Conservation (phyloP, 208 protist genomes). For the Acanthamoeba quina region DNA sequence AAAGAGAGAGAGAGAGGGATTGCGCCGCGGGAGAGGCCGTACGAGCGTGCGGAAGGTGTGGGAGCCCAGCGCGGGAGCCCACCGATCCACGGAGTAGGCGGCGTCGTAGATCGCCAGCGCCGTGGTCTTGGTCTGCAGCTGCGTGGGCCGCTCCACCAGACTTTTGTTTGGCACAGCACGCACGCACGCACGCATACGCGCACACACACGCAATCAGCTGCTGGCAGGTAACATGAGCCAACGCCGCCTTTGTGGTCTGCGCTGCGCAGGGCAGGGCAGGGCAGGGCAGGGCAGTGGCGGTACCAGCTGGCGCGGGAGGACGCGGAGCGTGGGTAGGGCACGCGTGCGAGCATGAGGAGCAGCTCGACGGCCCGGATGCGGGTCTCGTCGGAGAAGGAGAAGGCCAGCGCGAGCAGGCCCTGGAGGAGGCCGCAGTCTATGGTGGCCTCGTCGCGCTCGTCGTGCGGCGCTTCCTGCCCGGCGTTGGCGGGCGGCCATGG, state of each 20-base stretch:
- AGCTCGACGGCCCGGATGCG: not conserved
- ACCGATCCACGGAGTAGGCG: not conserved
- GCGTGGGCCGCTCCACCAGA: not conserved
- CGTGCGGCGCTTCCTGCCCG: not conserved
- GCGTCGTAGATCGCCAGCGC: conserved; percentile 37
- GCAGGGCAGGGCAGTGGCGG: not conserved
- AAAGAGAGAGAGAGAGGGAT: too few relatives aligned
- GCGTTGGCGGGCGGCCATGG: not conserved
- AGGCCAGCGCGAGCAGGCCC: not conserved
- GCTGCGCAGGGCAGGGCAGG: too few relatives aligned
- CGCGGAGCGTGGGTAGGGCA: not conserved
- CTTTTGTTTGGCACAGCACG: not conserved
- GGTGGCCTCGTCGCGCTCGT: not conserved
- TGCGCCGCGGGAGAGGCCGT: too few relatives aligned
- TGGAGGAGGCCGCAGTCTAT: not conserved
- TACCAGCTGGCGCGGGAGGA: not conserved
- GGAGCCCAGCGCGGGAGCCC: not conserved
- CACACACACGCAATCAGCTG: not conserved
- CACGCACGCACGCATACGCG: not conserved
- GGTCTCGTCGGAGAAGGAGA: conserved; percentile 8
- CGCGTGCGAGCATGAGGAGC: not conserved
- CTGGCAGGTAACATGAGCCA: not conserved
- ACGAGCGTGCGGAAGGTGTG: not conserved
- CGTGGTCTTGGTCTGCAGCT: not conserved
- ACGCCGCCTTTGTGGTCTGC: not conserved